Base-by-base conservation (phyloP, 2,329 filamentous ascomycete species). In the Ploettnerulaceae sp. region DNA sequence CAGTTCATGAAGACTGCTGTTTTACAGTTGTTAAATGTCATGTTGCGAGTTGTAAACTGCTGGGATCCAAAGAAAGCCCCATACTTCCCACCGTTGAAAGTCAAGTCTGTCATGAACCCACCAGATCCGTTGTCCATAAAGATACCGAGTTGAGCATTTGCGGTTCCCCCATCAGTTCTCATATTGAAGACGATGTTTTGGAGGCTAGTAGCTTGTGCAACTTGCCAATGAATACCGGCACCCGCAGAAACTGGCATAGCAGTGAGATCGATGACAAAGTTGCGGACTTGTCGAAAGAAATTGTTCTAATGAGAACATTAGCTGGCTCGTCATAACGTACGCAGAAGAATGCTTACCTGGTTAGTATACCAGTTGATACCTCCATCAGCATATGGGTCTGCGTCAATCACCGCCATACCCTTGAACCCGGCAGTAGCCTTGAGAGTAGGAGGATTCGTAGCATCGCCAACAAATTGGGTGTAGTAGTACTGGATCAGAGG, bases 401-500 rank as follows among this genome's bases (percentile, higher is more conserved):
- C 75, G 63, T 96, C 90, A 56, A 98, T 85, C 43, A 97, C 77
- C 33, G 86, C 90, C 71, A 96, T 94, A 36, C 91, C 93, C 2
- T 72, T 56, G 62, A 97, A 98, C 58, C 73, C 71, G 33, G 82
- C 65, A 1, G 79, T 66, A 3, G 85, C 84, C 71, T 91, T 89
- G 66, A 96, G 73, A 0, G 82, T 83, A 0, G 91, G 89, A 11
- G 83, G 67, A 53, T 77, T 72, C 59, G 78, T 63, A 38, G 84
- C 81, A 70, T 97, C 89, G 47, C 91, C 91, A 26, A 96, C 74
- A 52, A 97, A 79, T 66, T 96, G 89, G 7, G 90, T 95, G 72
- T 95, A 95, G 74, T 97, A 97, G 67, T 84, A 84, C 65, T 89
- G 84, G 41, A 89, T 69, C 56, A 97, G 79, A 17, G 91, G 87